Evolutionary conservation across 371 early-diverging fungal genomes (phyloP), one percentile per base, ranked within the genome.

Genomic region (Mortierella sp.): DNA sequence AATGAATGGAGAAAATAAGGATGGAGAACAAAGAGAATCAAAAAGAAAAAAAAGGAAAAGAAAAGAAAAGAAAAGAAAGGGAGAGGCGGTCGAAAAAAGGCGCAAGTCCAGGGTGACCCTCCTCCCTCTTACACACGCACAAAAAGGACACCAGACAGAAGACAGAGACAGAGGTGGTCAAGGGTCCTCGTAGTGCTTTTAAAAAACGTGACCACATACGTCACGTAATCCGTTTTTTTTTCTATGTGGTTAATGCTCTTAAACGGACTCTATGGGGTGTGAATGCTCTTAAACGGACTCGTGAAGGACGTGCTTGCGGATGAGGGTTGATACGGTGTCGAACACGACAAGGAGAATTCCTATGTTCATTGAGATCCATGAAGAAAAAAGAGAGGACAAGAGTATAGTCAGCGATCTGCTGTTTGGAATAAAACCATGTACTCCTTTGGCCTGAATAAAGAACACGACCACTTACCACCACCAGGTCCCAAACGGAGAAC

Each of bases 401-500:
- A 70, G 34, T 10, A 65, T 45, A 11, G 55, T 63, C 34, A 74
- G 31, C 31, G 21, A 48, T n/a, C 5, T 47, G 13, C 24, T 21
- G 50, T 47, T 14, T 19, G 16, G 9, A 34, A 34, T 31, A 11
- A n/a, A 4, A 6, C 6, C 31, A 0, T 0, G 19, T 11, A 31
- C 13, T 9, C 38, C 7, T 50, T 26, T 3, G 6, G 28, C 19
- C 21, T 21, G 3, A 8, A 6, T 16, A 52, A 72, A 31, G 3
- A 34, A 6, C 31, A 9, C 21, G 11, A 54, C 1, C 47, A 68
- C 83, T 76, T 76, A 83, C 95, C 93, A 75, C 95, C 95, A 83
- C 97, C 99, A 60, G 99, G 99, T 47, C 99, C 99, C 63, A 99
- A 91, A 89, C 99, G 93, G 78, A 99, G 92, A n/a, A 99, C 98